Conservation (phyloP, 2,329 filamentous ascomycete genomes). For the Sporothrix brasiliensis region DNA sequence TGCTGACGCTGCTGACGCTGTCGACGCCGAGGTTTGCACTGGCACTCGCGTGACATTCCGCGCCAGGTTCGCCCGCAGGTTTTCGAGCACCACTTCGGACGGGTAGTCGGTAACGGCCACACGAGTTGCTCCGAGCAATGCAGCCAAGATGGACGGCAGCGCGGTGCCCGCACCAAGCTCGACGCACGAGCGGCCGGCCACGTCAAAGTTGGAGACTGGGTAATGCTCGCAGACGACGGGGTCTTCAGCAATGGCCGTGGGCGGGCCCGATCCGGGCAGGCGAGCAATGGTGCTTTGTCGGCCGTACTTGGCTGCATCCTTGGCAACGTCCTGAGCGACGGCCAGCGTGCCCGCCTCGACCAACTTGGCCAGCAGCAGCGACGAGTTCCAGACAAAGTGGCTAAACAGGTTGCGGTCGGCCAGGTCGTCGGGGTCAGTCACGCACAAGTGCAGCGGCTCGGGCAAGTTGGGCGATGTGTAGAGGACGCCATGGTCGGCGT, state of each 20-base stretch:
- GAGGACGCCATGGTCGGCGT: constrained; percentile 59
- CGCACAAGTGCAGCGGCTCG: constrained; percentile 49
- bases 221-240: constrained; percentile 27
- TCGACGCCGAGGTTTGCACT: neutral
- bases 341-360: constrained; percentile 54
- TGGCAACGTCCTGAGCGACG: constrained; percentile 15
- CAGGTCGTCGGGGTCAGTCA: constrained; percentile 55
- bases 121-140: constrained; percentile 51
- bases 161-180: constrained; percentile 71
- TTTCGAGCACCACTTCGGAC: constrained; percentile 59
- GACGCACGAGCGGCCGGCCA: constrained; percentile 57
- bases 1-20: neutral
- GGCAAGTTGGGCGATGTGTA: constrained; percentile 60
- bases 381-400: constrained; percentile 74
- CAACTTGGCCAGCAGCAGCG: constrained; percentile 58
- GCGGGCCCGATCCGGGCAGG: neutral
- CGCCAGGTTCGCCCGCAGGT: constrained; percentile 60
- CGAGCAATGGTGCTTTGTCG: neutral
- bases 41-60: constrained; percentile 49
- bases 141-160: constrained; percentile 55
- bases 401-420: constrained; percentile 64
- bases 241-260: constrained; percentile 20
- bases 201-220: constrained; percentile 46
- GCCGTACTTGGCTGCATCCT: constrained; percentile 31
- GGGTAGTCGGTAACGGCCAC: constrained; percentile 71